phyloP scores from a whole-genome alignment of 257 asterid species.

The Linaria vulgaris region DNA sequence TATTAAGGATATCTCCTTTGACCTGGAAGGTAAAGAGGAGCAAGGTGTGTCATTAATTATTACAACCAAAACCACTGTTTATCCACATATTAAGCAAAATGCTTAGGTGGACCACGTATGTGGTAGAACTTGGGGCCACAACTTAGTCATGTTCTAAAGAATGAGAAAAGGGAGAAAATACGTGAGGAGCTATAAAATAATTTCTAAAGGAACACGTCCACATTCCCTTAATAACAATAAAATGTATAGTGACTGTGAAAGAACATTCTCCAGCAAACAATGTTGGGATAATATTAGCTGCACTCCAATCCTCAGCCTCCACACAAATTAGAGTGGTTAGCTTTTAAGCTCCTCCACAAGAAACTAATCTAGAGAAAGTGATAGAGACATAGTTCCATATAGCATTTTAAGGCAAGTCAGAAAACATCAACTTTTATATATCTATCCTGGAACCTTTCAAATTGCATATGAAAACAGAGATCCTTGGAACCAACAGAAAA shows the following conservation, averaged over 20 bases:
- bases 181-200: no score
- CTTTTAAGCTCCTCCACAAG: constrained; percentile 6
- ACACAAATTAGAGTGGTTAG: no score
- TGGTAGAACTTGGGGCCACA: no score
- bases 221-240: background rate
- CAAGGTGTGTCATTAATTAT: constrained; percentile 8
- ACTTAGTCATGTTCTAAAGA: no score
- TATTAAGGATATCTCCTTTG: constrained; percentile 70
- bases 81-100: no score
- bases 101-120: no score
- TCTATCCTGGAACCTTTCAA: constrained; percentile 8
- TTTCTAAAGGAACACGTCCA: no score
- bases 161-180: no score
- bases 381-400: background rate
- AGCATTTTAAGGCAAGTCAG: constrained; percentile 1
- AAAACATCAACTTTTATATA: background rate
- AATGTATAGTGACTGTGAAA: background rate
- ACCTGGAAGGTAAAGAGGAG: constrained; percentile 46
- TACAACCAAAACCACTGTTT: background rate
- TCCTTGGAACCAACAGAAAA: background rate
- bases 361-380: constrained; percentile 8
- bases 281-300: background rate
- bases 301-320: background rate
- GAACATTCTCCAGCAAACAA: constrained; percentile 14
- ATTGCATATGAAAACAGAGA: constrained; percentile 8